Conservation (phyloP, 768 basidiomycete genomes). For the Suillus ampliporus region DNA sequence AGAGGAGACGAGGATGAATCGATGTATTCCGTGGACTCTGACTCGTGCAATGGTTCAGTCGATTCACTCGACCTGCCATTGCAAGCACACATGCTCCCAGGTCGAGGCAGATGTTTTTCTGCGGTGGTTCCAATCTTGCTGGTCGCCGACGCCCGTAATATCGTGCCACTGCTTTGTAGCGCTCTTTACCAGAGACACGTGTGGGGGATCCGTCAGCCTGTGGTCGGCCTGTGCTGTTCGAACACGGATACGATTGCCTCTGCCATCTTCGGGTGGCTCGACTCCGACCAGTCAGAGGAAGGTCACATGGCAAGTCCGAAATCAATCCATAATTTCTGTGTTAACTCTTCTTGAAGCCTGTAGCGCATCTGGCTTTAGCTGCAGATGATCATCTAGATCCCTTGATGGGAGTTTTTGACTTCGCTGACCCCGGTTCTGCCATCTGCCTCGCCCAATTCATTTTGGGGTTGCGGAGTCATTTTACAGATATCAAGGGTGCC, state of each 20-base stretch:
- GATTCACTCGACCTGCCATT: slow-evolving; percentile 10
- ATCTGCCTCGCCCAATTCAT: slow-evolving; percentile 1
- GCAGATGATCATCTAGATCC: neutral
- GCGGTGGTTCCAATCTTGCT: slow-evolving; percentile 12
- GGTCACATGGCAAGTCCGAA: neutral
- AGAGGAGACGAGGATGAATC: neutral
- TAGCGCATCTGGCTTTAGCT: neutral
- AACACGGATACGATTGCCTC: neutral
- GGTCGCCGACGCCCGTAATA: slow-evolving; percentile 8
- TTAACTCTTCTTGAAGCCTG: slow-evolving; percentile 1
- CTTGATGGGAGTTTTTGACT: slow-evolving; percentile 3
- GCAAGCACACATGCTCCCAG: slow-evolving; percentile 6
- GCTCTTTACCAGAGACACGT: slow-evolving; percentile 10
- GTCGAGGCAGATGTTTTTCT: neutral
- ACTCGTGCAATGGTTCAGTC: neutral
- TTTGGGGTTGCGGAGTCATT: slow-evolving; percentile 7
- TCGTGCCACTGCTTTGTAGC: slow-evolving; percentile 4
- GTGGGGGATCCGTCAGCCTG: slow-evolving; percentile 12
- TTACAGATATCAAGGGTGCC: neutral
- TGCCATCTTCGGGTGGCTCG: slow-evolving; percentile 1
- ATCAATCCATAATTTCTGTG: no score
- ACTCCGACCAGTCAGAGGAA: slow-evolving; percentile 1
- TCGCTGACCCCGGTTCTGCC: neutral
- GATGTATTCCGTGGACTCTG: neutral
- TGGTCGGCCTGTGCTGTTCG: slow-evolving; percentile 8